phyloP scores from a whole-genome alignment of 257 asterid genomes.

The Solanum ossicruentum region DNA sequence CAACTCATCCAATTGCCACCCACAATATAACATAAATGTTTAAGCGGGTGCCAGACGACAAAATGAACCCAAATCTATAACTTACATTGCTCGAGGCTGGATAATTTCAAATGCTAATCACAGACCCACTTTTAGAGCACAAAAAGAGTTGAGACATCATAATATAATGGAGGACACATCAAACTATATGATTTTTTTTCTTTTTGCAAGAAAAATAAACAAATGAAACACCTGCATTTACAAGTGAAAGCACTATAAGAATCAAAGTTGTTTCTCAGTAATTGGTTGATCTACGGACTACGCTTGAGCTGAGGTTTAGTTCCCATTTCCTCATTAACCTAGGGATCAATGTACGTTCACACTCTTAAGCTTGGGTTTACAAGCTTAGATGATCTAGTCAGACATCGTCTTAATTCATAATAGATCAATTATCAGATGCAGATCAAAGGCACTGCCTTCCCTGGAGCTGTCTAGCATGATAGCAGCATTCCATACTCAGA shows the following conservation, averaged over 20 bases:
- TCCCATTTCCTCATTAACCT: background rate
- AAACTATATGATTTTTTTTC: too few relatives aligned
- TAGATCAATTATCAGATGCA: background rate
- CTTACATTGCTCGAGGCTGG: background rate
- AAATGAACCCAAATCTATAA: background rate
- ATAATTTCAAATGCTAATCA: background rate
- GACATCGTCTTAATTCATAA: background rate
- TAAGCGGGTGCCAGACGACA: background rate
- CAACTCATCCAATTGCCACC: too few relatives aligned
- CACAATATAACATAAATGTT: background rate
- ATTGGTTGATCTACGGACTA: background rate
- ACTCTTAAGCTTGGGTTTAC: background rate
- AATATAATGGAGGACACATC: background rate
- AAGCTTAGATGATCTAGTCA: background rate
- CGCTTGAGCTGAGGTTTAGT: background rate
- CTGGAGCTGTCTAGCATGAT: background rate
- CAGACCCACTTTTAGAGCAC: background rate
- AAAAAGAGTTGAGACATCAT: background rate
- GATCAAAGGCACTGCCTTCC: background rate
- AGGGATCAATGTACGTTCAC: background rate
- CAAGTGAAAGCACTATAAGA: background rate
- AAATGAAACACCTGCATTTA: background rate
- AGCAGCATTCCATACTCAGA: background rate
- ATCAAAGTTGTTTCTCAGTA: background rate
- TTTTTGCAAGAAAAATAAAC: background rate